Conservation (phyloP, 108 stramenopile genomes). For the Conticribra weissflogii region DNA sequence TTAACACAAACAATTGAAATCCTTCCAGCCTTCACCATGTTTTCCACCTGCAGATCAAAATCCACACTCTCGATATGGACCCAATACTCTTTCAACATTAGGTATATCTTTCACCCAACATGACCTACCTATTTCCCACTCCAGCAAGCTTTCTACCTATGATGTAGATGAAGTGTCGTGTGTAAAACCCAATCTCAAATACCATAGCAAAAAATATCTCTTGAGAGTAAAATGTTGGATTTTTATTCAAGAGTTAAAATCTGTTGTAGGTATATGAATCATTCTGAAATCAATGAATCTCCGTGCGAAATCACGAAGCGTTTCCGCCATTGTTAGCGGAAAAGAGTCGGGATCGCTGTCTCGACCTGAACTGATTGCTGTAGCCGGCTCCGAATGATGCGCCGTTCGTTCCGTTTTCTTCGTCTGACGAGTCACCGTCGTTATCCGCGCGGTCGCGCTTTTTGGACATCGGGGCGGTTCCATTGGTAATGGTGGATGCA, state of each 20-base stretch:
- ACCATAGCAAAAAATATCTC: not conserved
- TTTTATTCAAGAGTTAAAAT: conserved; percentile 13
- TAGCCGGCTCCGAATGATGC: conserved; percentile 58
- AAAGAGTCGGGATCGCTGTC: conserved; percentile 63
- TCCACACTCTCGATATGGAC: no score
- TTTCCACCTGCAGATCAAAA: no score
- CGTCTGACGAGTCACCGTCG: conserved; percentile 75
- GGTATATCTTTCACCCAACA: no score
- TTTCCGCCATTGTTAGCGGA: conserved; percentile 1
- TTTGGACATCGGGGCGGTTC: conserved; percentile 5
- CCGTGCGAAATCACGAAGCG: conserved; percentile 7
- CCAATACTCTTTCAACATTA: no score
- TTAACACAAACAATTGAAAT: no score
- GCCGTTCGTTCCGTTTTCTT: conserved; percentile 51
- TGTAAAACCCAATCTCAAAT: not conserved
- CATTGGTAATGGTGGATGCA: conserved; percentile 35
- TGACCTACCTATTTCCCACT: no score
- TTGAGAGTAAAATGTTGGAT: conserved; percentile 16
- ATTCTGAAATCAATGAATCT: conserved; percentile 5
- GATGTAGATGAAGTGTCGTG: no score
- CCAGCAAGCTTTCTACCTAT: no score
- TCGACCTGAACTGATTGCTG: conserved; percentile 79
- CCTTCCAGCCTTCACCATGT: no score
- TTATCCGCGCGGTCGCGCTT: conserved; percentile 39
- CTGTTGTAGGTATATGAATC: conserved; percentile 4